Percentiles rank a stretch among this genome's conserved stretches.
These are phyloP conservation scores for Sclerotinia borealis DNA, from an alignment of 2,329 filamentous ascomycete genomes.

Conservation along the genomic window DNA sequence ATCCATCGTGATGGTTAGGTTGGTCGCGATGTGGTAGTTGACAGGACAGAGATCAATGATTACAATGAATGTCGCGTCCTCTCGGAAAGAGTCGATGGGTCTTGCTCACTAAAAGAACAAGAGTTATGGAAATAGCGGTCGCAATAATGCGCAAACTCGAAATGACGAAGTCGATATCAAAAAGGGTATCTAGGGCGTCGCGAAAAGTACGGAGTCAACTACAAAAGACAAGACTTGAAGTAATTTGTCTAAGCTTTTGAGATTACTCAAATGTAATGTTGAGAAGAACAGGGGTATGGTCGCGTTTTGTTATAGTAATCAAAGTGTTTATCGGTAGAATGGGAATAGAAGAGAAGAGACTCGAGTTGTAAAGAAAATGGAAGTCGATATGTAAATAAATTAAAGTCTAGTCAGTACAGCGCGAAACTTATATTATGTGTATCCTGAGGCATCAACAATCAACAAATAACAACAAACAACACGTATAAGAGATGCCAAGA, in stretches of 20 bases:
- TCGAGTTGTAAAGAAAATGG: neutral
- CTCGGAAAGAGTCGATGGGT: neutral
- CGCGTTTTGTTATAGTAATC: neutral
- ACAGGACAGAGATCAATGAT: neutral
- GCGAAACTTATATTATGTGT: neutral
- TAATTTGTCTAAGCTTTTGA: neutral
- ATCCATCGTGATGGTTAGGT: slow-evolving; percentile 19
- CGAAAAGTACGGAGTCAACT: neutral
- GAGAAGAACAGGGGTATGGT: neutral
- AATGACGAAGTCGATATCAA: neutral
- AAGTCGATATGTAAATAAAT: neutral
- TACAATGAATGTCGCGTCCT: slow-evolving; percentile 3
- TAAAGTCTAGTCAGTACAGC: neutral
- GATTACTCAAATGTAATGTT: neutral
- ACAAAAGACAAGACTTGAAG: neutral
- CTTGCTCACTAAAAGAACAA: neutral
- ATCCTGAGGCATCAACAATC: neutral
- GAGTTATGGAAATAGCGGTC: neutral
- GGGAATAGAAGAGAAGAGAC: neutral
- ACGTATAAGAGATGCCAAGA: no score
- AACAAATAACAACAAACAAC: no score
- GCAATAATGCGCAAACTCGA: neutral
- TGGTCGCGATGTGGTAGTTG: neutral
- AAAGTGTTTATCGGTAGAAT: neutral
- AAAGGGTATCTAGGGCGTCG: neutral